Percentiles rank a stretch among this genome's conserved stretches.
phyloP scores from a whole-genome alignment of 108 stramenopile genomes.

The Pseudonitzschia delicatissima region DNA sequence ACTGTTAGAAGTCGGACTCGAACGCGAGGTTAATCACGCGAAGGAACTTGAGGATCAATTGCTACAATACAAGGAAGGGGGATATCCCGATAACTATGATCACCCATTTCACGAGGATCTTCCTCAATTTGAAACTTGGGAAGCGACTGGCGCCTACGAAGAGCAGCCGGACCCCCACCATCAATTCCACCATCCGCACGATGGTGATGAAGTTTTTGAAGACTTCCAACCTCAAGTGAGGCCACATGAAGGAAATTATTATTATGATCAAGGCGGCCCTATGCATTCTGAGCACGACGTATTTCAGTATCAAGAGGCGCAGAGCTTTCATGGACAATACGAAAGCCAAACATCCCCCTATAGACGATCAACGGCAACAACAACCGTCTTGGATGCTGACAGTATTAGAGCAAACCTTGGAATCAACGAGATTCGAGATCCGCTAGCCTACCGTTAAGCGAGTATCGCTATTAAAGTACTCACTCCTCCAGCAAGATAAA shows the following conservation, averaged over 20 bases:
- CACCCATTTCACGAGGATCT: not conserved
- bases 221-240: constrained; percentile 6
- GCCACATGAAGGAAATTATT: too few relatives aligned
- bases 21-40: constrained; percentile 1
- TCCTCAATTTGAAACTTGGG: constrained; percentile 1
- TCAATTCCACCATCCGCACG: constrained; percentile 9
- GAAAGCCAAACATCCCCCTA: not conserved
- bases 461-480: not conserved
- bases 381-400: not conserved
- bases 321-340: not conserved
- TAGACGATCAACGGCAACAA: not conserved
- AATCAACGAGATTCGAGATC: not conserved
- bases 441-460: too few relatives aligned
- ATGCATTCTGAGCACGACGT: not conserved
- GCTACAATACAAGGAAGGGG: not conserved
- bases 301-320: not conserved
- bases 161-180: not conserved
- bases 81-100: not conserved
- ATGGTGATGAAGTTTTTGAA: not conserved
- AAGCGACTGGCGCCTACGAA: constrained; percentile 4
- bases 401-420: constrained; percentile 1
- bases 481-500: not conserved
- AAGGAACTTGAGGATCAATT: constrained; percentile 2
- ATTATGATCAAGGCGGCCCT: too few relatives aligned
- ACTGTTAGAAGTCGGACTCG: constrained; percentile 9